Evolutionary conservation across 2,329 filamentous ascomycete species (phyloP).

Genomic region (Talaromyces piceae): DNA sequence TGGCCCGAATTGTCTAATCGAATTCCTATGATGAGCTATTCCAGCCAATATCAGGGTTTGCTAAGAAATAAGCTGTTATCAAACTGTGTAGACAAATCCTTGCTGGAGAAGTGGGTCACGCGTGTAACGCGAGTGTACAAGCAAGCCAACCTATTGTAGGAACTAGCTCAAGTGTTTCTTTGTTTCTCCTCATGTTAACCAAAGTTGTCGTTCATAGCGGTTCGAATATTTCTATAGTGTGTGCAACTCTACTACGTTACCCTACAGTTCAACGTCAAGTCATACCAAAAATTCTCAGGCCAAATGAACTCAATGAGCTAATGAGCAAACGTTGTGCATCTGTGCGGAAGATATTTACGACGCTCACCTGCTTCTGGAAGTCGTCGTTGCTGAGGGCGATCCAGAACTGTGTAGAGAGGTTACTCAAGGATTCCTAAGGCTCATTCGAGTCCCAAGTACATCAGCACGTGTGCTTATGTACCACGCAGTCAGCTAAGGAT

Average conservation of each 20-base stretch:
- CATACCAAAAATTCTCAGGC: background rate
- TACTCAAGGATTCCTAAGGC: no score
- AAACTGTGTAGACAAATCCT: background rate
- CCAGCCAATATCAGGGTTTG: background rate
- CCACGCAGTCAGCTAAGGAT: background rate
- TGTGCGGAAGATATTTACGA: background rate
- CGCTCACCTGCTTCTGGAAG: background rate
- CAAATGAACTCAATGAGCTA: background rate
- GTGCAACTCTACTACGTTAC: background rate
- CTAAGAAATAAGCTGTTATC: background rate
- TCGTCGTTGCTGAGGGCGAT: no score
- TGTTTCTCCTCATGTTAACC: no score
- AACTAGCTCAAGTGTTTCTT: background rate
- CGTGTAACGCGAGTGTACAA: background rate
- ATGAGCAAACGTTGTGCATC: background rate
- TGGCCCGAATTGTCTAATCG: background rate
- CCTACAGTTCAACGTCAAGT: background rate
- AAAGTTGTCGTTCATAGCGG: background rate
- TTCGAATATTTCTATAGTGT: background rate
- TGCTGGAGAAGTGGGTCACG: background rate
- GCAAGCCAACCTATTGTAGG: background rate
- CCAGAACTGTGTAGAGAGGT: no score
- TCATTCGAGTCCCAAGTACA: background rate
- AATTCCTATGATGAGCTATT: background rate
- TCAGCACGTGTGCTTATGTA: background rate